Evolutionary conservation across 176 grass and related monocot genomes (phyloP).

Genomic region (Oryza glaberrima): DNA sequence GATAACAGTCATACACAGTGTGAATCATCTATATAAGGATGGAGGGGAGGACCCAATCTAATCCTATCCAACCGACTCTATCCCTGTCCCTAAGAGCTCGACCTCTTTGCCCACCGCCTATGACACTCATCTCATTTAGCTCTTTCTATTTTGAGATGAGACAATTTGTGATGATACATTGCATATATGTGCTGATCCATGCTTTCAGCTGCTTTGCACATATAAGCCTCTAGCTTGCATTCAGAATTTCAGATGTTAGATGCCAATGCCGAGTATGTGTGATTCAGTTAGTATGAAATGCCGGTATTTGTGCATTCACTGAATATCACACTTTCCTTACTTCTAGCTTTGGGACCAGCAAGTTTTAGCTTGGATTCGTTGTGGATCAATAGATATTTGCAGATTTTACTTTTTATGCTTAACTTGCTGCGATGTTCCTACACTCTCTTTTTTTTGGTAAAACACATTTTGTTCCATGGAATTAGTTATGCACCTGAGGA

Average conservation of each 20-base stretch:
- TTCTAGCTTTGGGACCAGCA: slow-evolving; percentile 22
- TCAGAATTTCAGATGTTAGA: neutral
- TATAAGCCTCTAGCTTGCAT: neutral
- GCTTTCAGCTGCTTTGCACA: neutral
- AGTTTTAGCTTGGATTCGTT: slow-evolving; percentile 17
- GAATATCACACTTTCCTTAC: neutral
- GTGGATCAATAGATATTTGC: neutral
- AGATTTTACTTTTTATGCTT: neutral
- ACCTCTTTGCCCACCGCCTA: too few relatives aligned
- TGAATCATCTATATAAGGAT: too few relatives aligned
- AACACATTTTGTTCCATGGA: neutral
- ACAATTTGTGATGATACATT: neutral
- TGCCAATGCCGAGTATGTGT: neutral
- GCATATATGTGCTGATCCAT: neutral
- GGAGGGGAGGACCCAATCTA: too few relatives aligned
- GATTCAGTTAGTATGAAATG: slow-evolving; percentile 23
- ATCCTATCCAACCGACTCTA: too few relatives aligned
- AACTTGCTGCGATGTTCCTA: neutral
- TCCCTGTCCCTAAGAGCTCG: too few relatives aligned
- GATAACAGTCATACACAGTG: neutral
- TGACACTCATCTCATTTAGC: neutral
- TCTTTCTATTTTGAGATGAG: neutral
- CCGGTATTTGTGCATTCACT: slow-evolving; percentile 6
- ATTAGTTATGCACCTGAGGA: neutral
- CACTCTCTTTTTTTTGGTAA: slow-evolving; percentile 1